phyloP scores from a whole-genome alignment of 2,329 filamentous ascomycete genomes.

The Thielaviopsis populi region DNA sequence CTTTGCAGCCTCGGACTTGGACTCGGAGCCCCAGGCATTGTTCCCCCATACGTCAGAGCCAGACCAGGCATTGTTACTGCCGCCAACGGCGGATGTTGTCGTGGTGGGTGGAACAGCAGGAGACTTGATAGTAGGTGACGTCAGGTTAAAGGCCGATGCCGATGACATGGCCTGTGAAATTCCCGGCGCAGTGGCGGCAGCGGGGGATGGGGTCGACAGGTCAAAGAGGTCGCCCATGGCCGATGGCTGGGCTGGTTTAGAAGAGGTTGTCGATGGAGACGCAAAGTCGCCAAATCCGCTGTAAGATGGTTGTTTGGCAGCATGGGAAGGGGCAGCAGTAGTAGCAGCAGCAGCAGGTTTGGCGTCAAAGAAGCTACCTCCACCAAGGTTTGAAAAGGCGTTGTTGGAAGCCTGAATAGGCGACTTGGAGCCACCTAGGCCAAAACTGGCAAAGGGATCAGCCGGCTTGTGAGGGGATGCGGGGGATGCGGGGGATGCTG shows the following conservation, averaged over 20 bases:
- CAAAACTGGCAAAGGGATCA: slow-evolving; percentile 48
- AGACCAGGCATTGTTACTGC: slow-evolving; percentile 29
- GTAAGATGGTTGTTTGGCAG: slow-evolving; percentile 37
- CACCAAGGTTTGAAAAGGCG: slow-evolving; percentile 42
- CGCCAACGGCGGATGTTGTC: slow-evolving; percentile 22
- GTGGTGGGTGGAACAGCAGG: slow-evolving; percentile 24
- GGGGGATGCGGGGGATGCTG: too few species aligned
- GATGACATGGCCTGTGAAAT: slow-evolving; percentile 29
- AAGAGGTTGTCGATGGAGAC: slow-evolving; percentile 28
- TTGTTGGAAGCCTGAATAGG: slow-evolving; percentile 25
- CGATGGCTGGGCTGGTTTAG: slow-evolving; percentile 36
- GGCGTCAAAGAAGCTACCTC: slow-evolving; percentile 72
- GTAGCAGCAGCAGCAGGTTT: slow-evolving; percentile 33
- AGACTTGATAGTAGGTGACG: slow-evolving; percentile 29
- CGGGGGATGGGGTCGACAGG: slow-evolving; percentile 41
- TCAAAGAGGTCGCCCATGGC: slow-evolving; percentile 72
- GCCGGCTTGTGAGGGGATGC: slow-evolving; percentile 29
- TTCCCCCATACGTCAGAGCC: slow-evolving; percentile 68
- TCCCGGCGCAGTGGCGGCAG: slow-evolving; percentile 29
- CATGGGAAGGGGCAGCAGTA: slow-evolving; percentile 24
- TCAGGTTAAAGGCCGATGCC: slow-evolving; percentile 72
- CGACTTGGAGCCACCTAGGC: slow-evolving; percentile 24
- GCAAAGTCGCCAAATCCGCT: slow-evolving; percentile 54
- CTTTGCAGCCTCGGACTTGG: slow-evolving; percentile 38
- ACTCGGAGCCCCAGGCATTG: slow-evolving; percentile 59